A percentile compares a stretch with the other conserved stretches of the same genome.
Conservation (phyloP, 164 flowering plant species). For the Stephania japonica region DNA sequence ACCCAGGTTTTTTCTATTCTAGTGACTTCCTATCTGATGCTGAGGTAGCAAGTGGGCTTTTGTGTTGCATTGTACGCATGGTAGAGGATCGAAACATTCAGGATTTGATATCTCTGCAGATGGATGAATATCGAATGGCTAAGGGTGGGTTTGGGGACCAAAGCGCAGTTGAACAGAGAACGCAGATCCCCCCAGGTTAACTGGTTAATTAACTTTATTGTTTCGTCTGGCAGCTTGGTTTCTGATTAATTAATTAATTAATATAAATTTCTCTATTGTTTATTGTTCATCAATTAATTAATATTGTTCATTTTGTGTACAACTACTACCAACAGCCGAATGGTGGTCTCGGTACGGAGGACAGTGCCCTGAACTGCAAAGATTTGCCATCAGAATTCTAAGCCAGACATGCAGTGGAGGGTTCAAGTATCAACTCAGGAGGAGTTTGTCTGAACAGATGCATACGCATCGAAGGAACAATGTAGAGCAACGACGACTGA, state of each 20-base stretch:
- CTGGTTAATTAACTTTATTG: background rate
- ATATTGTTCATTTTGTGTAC: slow-evolving; percentile 3
- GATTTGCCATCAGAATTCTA: slow-evolving; percentile 43
- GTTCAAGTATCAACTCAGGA: slow-evolving; percentile 34
- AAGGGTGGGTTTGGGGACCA: slow-evolving; percentile 32
- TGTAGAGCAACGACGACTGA: slow-evolving; percentile 28
- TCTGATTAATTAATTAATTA: background rate
- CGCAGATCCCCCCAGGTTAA: slow-evolving; percentile 39
- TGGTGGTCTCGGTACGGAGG: slow-evolving; percentile 67
- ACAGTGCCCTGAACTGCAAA: slow-evolving; percentile 52
- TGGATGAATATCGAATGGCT: slow-evolving; percentile 35
- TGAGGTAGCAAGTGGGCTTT: slow-evolving; percentile 50
- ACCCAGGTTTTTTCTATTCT: slow-evolving; percentile 45
- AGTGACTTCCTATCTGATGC: slow-evolving; percentile 41
- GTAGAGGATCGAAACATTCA: slow-evolving; percentile 24
- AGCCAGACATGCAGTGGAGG: slow-evolving; percentile 56
- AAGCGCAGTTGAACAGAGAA: slow-evolving; percentile 24
- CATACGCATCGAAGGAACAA: slow-evolving; percentile 30
- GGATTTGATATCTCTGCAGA: slow-evolving; percentile 31
- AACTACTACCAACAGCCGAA: slow-evolving; percentile 28
- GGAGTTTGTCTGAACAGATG: slow-evolving; percentile 40
- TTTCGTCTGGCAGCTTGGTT: background rate
- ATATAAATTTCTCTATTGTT: too few relatives aligned
- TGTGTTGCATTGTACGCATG: slow-evolving; percentile 37
- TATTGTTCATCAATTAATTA: background rate